phyloP scores from a whole-genome alignment of 345 rosid species.

The Camelina hispida region DNA sequence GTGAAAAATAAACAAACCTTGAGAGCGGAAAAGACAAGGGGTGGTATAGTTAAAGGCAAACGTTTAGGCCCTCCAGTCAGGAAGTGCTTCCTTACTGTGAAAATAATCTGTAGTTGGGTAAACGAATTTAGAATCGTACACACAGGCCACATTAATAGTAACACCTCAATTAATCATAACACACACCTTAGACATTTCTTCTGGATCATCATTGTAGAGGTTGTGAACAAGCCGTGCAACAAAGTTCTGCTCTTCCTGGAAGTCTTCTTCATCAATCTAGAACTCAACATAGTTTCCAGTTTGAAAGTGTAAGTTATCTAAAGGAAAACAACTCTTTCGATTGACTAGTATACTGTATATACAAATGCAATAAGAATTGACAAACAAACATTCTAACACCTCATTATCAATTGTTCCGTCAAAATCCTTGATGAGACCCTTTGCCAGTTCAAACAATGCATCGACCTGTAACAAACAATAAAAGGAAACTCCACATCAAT shows the following conservation, averaged over 20 bases:
- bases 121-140: conserved; percentile 32
- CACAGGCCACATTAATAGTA: background rate
- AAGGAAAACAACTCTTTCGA: conserved; percentile 5
- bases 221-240: conserved; percentile 90
- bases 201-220: conserved; percentile 83
- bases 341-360: conserved; percentile 25
- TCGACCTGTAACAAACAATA: conserved; percentile 60
- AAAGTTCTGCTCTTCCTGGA: conserved; percentile 93
- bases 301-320: conserved; percentile 17
- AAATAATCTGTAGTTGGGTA: conserved; percentile 66
- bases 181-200: conserved; percentile 69
- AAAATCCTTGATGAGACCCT: conserved; percentile 88
- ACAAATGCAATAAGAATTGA: conserved; percentile 24
- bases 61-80: conserved; percentile 90
- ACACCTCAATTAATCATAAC: conserved; percentile 17
- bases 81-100: conserved; percentile 77
- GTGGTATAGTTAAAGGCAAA: conserved; percentile 83
- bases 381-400: conserved; percentile 50
- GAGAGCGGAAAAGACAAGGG: conserved; percentile 83
- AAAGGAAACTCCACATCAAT: conserved; percentile 31
- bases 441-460: conserved; percentile 81
- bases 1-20: conserved; percentile 61
- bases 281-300: conserved; percentile 17
- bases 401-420: conserved; percentile 62
- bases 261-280: conserved; percentile 95